phyloP scores from a whole-genome alignment of 2,329 filamentous ascomycete genomes.

The Sporothrix euskadiensis region DNA sequence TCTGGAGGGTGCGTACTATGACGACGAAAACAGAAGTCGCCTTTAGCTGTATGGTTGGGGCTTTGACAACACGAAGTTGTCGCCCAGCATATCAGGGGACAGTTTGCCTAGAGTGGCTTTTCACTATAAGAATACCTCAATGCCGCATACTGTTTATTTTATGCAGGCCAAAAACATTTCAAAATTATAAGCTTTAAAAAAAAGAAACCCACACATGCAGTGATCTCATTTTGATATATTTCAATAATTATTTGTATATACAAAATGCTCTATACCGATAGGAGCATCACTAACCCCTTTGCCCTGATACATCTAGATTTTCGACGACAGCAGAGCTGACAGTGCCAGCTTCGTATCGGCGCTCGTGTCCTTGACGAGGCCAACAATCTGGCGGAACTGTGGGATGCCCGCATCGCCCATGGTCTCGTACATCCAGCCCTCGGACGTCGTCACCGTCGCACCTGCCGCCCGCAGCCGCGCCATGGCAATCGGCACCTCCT shows the following conservation, averaged over 20 bases:
- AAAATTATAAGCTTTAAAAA: slow-evolving; percentile 28
- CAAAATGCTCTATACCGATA: background rate
- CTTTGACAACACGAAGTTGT: background rate
- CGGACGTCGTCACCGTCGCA: slow-evolving; percentile 78
- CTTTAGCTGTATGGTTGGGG: background rate
- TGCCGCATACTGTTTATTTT: slow-evolving; percentile 24
- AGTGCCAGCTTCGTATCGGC: slow-evolving; percentile 69
- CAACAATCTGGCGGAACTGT: slow-evolving; percentile 72
- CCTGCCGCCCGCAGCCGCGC: slow-evolving; percentile 74
- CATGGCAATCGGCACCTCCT: slow-evolving; percentile 79
- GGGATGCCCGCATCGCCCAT: slow-evolving; percentile 75
- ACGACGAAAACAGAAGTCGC: background rate
- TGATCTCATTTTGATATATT: background rate
- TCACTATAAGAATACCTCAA: background rate
- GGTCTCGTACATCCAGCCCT: slow-evolving; percentile 86
- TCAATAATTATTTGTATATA: background rate
- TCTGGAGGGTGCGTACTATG: background rate
- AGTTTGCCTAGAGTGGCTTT: background rate
- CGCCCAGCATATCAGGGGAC: background rate
- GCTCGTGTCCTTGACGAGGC: slow-evolving; percentile 75
- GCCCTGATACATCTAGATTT: slow-evolving; percentile 43
- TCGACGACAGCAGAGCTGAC: slow-evolving; percentile 61
- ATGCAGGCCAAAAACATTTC: slow-evolving; percentile 33
- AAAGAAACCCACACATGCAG: background rate
- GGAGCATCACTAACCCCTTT: background rate